These are phyloP conservation scores for Fonsecaea nubica DNA, from an alignment of 2,329 filamentous ascomycete species.

Conservation along the genomic window DNA sequence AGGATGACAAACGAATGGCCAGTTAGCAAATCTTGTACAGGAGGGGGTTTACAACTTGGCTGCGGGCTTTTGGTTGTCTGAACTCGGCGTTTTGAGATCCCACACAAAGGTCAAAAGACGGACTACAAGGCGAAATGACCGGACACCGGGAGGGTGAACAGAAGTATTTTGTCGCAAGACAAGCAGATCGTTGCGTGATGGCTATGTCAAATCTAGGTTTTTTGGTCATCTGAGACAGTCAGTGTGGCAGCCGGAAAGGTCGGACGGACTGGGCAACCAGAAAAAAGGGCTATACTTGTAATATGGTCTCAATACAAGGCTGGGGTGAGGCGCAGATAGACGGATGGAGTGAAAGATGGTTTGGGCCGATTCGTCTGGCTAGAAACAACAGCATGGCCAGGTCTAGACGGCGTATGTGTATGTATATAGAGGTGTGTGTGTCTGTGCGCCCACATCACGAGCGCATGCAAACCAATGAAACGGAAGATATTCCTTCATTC, in stretches of 20 bases:
- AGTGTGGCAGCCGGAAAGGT: neutral
- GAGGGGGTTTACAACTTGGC: neutral
- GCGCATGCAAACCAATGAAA: neutral
- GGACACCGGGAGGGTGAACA: neutral
- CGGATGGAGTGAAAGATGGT: neutral
- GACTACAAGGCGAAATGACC: neutral
- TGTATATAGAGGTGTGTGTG: neutral
- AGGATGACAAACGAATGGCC: neutral
- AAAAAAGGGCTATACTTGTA: neutral
- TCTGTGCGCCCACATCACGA: neutral
- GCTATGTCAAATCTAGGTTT: neutral
- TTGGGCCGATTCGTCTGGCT: neutral
- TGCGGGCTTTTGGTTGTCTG: neutral
- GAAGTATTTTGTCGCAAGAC: neutral
- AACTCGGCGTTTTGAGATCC: neutral
- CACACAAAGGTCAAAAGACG: neutral
- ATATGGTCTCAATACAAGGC: neutral
- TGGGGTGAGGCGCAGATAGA: neutral
- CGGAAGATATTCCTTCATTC: neutral
- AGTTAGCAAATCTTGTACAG: neutral
- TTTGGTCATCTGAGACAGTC: neutral
- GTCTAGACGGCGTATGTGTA: neutral
- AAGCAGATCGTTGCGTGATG: neutral
- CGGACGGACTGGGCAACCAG: constrained; percentile 1
- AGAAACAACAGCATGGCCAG: neutral